A percentile compares a stretch with the other conserved stretches of the same genome.
These are phyloP conservation scores for Selaginella moellendorffii DNA, from an alignment of 75 land plant genomes.

Conservation along the genomic window DNA sequence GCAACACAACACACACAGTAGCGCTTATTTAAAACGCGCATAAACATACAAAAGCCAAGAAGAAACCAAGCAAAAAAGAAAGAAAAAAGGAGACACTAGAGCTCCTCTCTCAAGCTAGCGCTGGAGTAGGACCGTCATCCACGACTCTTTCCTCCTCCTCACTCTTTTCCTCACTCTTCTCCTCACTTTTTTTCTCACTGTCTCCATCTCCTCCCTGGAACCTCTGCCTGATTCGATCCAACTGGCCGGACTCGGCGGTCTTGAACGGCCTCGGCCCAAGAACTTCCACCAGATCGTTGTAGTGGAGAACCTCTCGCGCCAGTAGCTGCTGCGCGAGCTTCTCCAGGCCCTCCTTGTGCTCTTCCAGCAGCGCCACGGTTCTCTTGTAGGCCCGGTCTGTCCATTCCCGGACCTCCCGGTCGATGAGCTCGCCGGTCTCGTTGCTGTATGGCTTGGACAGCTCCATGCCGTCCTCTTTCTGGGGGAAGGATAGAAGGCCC, in stretches of 20 bases:
- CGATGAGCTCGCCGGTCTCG: slow-evolving; percentile 1
- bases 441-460: neutral
- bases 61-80: too few relatives aligned
- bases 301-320: slow-evolving; percentile 47
- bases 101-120: neutral
- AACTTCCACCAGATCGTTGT: slow-evolving; percentile 55
- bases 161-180: slow-evolving; percentile 10
- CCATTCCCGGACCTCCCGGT: slow-evolving; percentile 5
- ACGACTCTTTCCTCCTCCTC: neutral
- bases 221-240: slow-evolving; percentile 67
- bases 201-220: slow-evolving; percentile 30
- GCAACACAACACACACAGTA: too few relatives aligned
- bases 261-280: slow-evolving; percentile 84
- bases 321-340: slow-evolving; percentile 6
- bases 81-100: too few relatives aligned
- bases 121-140: neutral
- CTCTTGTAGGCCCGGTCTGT: neutral
- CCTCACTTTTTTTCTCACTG: slow-evolving; percentile 7
- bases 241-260: slow-evolving; percentile 50
- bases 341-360: slow-evolving; percentile 9
- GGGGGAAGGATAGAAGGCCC: slow-evolving; percentile 9
- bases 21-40: too few relatives aligned
- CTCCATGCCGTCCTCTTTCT: slow-evolving; percentile 7
- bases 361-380: neutral
- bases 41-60: too few relatives aligned